Evolutionary conservation across 2,329 filamentous ascomycete genomes (phyloP), one percentile per base, ranked within the genome.

Genomic region (Monilinia vaccinii-corymbosi): DNA sequence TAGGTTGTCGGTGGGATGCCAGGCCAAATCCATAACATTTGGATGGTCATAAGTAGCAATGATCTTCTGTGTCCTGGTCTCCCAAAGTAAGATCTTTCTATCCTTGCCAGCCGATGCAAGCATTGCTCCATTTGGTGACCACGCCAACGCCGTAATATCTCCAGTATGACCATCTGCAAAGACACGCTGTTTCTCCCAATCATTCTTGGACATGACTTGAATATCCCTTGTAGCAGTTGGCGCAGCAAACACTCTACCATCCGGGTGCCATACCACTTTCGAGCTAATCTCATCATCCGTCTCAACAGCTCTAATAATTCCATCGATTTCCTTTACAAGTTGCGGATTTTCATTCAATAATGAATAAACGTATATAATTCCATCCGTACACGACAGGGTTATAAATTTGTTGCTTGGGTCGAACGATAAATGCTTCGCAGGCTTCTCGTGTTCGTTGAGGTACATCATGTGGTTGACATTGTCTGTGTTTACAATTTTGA

Each of bases 61-160:
- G 38, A 96, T 80, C 55, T 83, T 89, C 73, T 97, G 93, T 1
- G 89, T 90, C 73, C 88, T 91, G 1, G 89, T 87, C 70, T 97
- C 91, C 94, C 95, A 99, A 3, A 99, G 77, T 31, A 88, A 72
- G 4, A 95, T 75, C 70, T 84, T 89, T 67, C 82, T 81, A 69
- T 88, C 86, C 66, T 83, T 84, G 63, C 78, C 84, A 18, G 86
- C 84, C 21, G 84, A 84, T 11, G 86, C 91, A 25, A 99, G 78
- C 68, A 99, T 79, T 1, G 92, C 89, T 44, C 94, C 94, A 70
- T 99, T 99, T 1, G 91, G 91, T 16, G 93, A 96, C 94, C 94
- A 99, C 40, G 89, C 85, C 40, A 95, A 75, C 2, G 92, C 88
- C 0, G 91, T 96, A 61, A 99, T 87, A 66, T 95, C 89, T 21